Evolutionary conservation across 768 basidiomycete genomes (phyloP).

Genomic region (Lenzites betulinus): DNA sequence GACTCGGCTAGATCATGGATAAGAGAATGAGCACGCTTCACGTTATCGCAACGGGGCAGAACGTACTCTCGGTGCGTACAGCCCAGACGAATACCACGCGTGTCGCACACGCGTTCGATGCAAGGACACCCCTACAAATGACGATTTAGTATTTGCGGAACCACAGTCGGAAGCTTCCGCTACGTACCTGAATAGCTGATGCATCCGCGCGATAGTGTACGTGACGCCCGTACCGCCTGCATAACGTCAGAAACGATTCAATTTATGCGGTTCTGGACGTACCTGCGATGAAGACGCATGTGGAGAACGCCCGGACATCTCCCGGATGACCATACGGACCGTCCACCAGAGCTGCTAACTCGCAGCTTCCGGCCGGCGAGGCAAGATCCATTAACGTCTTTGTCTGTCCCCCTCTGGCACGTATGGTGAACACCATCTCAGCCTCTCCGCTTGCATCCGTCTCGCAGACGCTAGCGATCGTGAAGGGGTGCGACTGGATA

Average conservation of each 20-base stretch:
- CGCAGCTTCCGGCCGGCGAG: conserved; percentile 22
- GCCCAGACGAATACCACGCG: conserved; percentile 36
- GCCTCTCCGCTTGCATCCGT: conserved; percentile 28
- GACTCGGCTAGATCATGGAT: conserved; percentile 25
- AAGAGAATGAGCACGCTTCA: neutral
- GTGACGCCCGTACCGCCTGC: conserved; percentile 37
- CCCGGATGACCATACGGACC: conserved; percentile 44
- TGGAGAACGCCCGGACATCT: conserved; percentile 35
- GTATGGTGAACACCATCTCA: conserved; percentile 53
- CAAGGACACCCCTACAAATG: conserved; percentile 14
- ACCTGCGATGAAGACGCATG: conserved; percentile 43
- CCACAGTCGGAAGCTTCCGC: neutral
- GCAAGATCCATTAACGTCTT: conserved; percentile 27
- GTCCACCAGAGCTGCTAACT: conserved; percentile 37
- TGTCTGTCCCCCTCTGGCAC: conserved; percentile 54
- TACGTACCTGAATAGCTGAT: conserved; percentile 35
- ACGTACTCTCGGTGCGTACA: conserved; percentile 29
- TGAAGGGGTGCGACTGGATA: conserved; percentile 52
- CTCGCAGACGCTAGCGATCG: conserved; percentile 46
- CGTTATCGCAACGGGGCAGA: neutral
- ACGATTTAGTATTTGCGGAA: neutral
- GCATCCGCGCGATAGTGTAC: conserved; percentile 36
- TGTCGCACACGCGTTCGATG: conserved; percentile 21
- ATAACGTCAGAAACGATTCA: neutral
- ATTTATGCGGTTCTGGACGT: neutral